Evolutionary conservation across 768 basidiomycete species (phyloP).

Genomic region (Imleria badia): DNA sequence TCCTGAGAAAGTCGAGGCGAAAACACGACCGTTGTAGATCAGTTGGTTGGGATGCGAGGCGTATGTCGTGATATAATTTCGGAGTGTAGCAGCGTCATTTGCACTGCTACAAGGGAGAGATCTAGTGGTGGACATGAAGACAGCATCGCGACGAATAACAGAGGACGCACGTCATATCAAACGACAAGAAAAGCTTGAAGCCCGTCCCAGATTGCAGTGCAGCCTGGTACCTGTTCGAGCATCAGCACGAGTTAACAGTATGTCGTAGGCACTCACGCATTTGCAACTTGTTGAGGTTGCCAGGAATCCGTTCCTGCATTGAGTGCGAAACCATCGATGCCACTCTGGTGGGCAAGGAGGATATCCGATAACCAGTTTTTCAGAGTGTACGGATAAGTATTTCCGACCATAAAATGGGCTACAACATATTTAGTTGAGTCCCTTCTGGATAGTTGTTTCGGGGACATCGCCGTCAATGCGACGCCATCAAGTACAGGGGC

Average conservation of each 20-base stretch:
- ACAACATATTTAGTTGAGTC: slow-evolving; percentile 46
- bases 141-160: background rate
- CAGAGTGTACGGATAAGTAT: slow-evolving; percentile 58
- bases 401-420: slow-evolving; percentile 63
- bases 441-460: slow-evolving; percentile 8
- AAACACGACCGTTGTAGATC: slow-evolving; percentile 42
- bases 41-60: slow-evolving; percentile 60
- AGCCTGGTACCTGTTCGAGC: slow-evolving; percentile 48
- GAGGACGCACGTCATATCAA: slow-evolving; percentile 69
- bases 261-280: slow-evolving; percentile 48
- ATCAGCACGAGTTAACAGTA: slow-evolving; percentile 14
- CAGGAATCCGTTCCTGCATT: slow-evolving; percentile 67
- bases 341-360: slow-evolving; percentile 50
- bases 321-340: slow-evolving; percentile 70
- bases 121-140: slow-evolving; percentile 30
- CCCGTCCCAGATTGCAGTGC: slow-evolving; percentile 49
- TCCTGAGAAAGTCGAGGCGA: slow-evolving; percentile 74
- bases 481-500: background rate
- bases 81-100: slow-evolving; percentile 48
- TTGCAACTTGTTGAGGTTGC: slow-evolving; percentile 59
- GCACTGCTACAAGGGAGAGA: slow-evolving; percentile 52
- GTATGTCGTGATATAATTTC: slow-evolving; percentile 54
- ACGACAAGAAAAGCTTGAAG: slow-evolving; percentile 75
- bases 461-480: background rate
- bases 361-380: slow-evolving; percentile 51